Evolutionary conservation across 2,329 filamentous ascomycete genomes (phyloP), one percentile per base, ranked within the genome.

Genomic region (Colletotrichum australisinense): DNA sequence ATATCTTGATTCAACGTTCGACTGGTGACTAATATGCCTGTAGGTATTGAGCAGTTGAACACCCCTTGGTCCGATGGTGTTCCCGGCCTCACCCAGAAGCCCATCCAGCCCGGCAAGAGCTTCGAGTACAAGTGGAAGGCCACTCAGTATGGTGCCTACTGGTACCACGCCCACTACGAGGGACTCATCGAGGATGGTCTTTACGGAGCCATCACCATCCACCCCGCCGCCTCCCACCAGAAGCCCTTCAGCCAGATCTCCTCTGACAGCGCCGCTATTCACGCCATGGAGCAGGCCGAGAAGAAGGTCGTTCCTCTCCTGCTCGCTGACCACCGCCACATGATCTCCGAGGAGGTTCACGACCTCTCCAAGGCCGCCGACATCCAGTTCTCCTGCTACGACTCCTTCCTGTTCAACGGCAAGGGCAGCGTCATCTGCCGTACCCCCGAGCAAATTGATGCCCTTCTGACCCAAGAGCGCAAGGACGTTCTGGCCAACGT

Each of bases 31-130:
- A 56, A 76, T 11, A 2, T 30, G 7, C 8, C 6, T 12, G n/a
- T 22, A 85, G 83, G 84, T 73, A 81, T 75, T 22, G 74, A 76
- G 63, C 65, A 62, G 74, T 42, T 70, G 35, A 38, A 68, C 28
- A 91, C 88, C 0, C 87, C 89, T 0, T 92, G 89, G 89, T 87
- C 89, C 0, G 90, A 92, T 72, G 90, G 90, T 35, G 86, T 89
- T 0, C 88, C 89, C 0, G 90, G 90, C 2, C 78, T 92, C 2
- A 85, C 86, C 1, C 90, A 92, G 76, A 81, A 81, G 4, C 81
- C 86, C 4, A 90, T 92, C 67, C 76, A 80, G 14, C 84, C 88
- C 1, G 86, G 86, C 1, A 76, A 78, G 3, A 83, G 79, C 32
- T 92, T 88, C 76, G 81, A 83, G 0, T 90, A 92, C 77, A 82